These are phyloP conservation scores for Tylopilus intermedius DNA, from an alignment of 768 basidiomycete genomes.

Conservation along the genomic window DNA sequence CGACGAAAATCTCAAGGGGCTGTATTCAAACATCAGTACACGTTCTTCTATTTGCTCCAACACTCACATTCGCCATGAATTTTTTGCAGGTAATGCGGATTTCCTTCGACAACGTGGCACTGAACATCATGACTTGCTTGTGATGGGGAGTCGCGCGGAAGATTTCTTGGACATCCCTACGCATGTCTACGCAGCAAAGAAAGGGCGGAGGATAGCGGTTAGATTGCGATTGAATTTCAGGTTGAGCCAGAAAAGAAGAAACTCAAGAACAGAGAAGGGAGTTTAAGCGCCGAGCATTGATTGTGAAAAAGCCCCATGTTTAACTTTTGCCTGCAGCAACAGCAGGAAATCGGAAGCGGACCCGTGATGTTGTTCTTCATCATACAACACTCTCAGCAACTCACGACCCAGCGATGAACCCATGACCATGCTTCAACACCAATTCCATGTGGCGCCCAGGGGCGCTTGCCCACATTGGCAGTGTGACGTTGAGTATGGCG, in stretches of 20 bases:
- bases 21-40: slow-evolving; percentile 28
- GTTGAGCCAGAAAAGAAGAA: slow-evolving; percentile 48
- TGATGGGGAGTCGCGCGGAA: slow-evolving; percentile 98
- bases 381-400: slow-evolving; percentile 33
- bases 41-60: neutral
- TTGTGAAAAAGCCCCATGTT: slow-evolving; percentile 8
- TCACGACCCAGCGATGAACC: slow-evolving; percentile 34
- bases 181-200: slow-evolving; percentile 81
- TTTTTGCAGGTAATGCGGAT: slow-evolving; percentile 98
- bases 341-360: slow-evolving; percentile 32
- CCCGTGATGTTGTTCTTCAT: slow-evolving; percentile 36
- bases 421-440: slow-evolving; percentile 37
- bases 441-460: slow-evolving; percentile 35
- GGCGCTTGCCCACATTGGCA: slow-evolving; percentile 38
- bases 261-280: slow-evolving; percentile 34
- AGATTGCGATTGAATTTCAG: slow-evolving; percentile 52
- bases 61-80: slow-evolving; percentile 95
- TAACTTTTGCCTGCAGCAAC: slow-evolving; percentile 22
- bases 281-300: slow-evolving; percentile 12
- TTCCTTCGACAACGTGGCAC: slow-evolving; percentile 95
- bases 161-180: slow-evolving; percentile 99
- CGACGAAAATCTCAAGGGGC: slow-evolving; percentile 99
- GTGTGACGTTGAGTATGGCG: slow-evolving; percentile 34
- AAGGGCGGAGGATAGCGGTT: slow-evolving; percentile 57
- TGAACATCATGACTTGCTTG: slow-evolving; percentile 99